Base-by-base conservation (phyloP, 2,329 filamentous ascomycete genomes). In the Chaetomium globosum region DNA sequence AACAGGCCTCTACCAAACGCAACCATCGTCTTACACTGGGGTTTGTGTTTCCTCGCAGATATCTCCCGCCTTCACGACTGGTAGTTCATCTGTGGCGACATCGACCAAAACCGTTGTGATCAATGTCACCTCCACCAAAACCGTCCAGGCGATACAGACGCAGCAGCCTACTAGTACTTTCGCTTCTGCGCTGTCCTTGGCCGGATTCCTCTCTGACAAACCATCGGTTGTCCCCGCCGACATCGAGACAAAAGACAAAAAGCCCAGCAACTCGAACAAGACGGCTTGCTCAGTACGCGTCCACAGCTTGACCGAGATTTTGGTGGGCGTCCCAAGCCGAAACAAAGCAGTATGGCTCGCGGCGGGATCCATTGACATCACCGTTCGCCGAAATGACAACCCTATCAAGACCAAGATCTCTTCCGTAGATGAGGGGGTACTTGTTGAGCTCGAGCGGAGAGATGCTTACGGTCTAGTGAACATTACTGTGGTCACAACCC, bases 391-490 rank as follows among this genome's bases (percentile, higher is more conserved):
- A 52, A 81, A 78, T 4, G 77, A 80, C 16, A 71, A 77, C 39
- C 75, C 76, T 43, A 78, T 87, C 56, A 79, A 81, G 61, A 82
- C 82, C 30, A 81, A 81, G 68, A 77, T 83, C 52, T 80, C 78
- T 6, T 77, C 78, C 16, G 77, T 80, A 7, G 78, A 83, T 12
- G 80, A 85, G 31, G 83, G 83, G 4, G 79, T 87, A 48, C 70
- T 85, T 21, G 78, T 86, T 28, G 79, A 83, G 65, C 79, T 88
- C 31, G 78, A 81, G 4, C 77, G 77, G 31, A 79, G 80, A 30
- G 85, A 89, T 66, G 83, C 85, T 6, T 77, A 85, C 66, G 87
- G 87, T 36, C 74, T 85, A 46, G 74, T 89, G 59, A 84, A 84
- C 61, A 79, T 89, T 53, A 82, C 83, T 2, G 80, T 89, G 43